Evolutionary conservation across 2,329 filamentous ascomycete species (phyloP).

Genomic region (Xylaria sp.): DNA sequence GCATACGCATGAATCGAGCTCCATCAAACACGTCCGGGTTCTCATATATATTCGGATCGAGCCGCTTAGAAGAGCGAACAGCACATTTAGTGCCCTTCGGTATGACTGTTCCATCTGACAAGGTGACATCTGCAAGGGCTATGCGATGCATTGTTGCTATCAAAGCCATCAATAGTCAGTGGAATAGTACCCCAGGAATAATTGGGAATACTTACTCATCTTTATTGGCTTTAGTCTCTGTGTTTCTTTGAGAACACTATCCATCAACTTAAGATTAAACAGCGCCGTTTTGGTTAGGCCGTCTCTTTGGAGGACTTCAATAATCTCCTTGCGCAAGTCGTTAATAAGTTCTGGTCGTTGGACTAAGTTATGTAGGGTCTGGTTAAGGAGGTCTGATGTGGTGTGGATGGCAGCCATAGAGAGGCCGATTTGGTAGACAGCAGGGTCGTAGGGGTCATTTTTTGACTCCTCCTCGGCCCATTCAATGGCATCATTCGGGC

Average conservation of each 20-base stretch:
- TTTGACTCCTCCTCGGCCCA: constrained; percentile 52
- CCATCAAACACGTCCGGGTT: constrained; percentile 40
- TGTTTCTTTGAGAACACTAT: constrained; percentile 53
- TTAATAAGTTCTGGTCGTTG: constrained; percentile 55
- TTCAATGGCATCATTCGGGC: constrained; percentile 51
- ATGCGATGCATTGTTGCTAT: constrained; percentile 41
- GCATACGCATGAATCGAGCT: constrained; percentile 40
- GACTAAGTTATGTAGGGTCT: constrained; percentile 54
- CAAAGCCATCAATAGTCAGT: constrained; percentile 1
- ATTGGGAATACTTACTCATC: constrained; percentile 37
- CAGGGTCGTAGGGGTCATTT: constrained; percentile 47
- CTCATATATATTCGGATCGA: constrained; percentile 37
- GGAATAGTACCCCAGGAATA: not conserved
- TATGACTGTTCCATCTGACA: constrained; percentile 41
- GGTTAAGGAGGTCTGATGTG: constrained; percentile 49
- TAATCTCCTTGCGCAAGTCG: constrained; percentile 56
- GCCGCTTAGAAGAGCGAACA: constrained; percentile 40
- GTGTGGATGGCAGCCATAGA: constrained; percentile 53
- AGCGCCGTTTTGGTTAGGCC: constrained; percentile 42
- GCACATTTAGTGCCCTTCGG: constrained; percentile 38
- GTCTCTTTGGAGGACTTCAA: constrained; percentile 37
- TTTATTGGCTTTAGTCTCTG: constrained; percentile 46
- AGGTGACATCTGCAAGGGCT: constrained; percentile 31
- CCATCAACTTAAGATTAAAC: constrained; percentile 48
- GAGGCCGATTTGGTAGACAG: constrained; percentile 46